These are phyloP conservation scores for Ajuga reptans DNA, from an alignment of 305 asterid species.

Conservation along the genomic window DNA sequence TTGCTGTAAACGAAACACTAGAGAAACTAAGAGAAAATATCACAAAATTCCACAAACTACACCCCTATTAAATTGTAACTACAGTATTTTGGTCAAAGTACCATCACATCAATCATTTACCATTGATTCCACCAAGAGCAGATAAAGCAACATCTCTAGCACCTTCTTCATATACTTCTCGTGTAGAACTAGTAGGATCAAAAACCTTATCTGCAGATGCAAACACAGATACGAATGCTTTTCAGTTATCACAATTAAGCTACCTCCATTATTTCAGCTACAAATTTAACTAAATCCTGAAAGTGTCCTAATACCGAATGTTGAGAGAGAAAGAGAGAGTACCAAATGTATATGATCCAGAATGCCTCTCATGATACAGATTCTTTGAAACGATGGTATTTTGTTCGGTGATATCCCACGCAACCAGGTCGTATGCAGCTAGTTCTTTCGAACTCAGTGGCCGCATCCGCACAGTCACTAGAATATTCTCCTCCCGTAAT, in stretches of 20 bases:
- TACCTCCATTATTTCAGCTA: background rate
- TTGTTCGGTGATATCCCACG: slow-evolving; percentile 71
- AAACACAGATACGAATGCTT: background rate
- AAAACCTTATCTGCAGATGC: slow-evolving; percentile 68
- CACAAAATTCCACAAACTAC: background rate
- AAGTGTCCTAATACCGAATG: background rate
- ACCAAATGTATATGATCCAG: slow-evolving; percentile 72
- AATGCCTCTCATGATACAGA: slow-evolving; percentile 62
- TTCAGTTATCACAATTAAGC: background rate
- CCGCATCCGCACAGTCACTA: slow-evolving; percentile 82
- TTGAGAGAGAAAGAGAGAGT: background rate
- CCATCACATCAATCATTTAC: slow-evolving; percentile 26
- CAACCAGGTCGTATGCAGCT: slow-evolving; percentile 72
- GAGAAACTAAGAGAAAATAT: background rate
- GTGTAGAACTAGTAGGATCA: slow-evolving; percentile 57
- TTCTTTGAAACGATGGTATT: slow-evolving; percentile 68
- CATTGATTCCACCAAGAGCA: slow-evolving; percentile 81
- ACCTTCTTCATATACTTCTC: slow-evolving; percentile 78
- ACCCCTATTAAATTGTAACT: background rate
- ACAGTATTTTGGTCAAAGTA: slow-evolving; percentile 1
- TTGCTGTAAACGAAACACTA: slow-evolving; percentile 48
- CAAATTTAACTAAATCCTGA: background rate
- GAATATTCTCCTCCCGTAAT: slow-evolving; percentile 64
- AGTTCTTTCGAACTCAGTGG: slow-evolving; percentile 79
- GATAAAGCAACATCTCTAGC: slow-evolving; percentile 88